Evolutionary conservation across 2,329 filamentous ascomycete species (phyloP).

Genomic region (Gaeumannomyces sp.): DNA sequence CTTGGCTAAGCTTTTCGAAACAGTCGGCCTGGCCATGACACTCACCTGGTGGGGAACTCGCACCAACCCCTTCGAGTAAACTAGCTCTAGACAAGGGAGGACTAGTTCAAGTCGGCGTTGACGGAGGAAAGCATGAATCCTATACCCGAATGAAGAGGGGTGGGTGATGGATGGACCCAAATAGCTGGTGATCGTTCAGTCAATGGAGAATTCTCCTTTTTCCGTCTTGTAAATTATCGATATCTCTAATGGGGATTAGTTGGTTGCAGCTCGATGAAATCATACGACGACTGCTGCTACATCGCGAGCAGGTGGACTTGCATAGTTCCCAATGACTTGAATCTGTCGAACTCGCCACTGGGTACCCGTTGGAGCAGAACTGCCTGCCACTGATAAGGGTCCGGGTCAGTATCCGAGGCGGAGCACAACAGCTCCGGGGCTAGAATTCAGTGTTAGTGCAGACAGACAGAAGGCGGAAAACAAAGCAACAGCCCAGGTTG

Average conservation of each 20-base stretch:
- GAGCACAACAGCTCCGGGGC: background rate
- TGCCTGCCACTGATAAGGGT: background rate
- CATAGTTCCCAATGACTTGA: too few species aligned
- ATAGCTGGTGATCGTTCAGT: background rate
- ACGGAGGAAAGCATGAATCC: background rate
- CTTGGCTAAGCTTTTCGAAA: constrained; percentile 83
- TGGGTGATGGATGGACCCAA: background rate
- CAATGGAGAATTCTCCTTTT: background rate
- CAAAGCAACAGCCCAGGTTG: background rate
- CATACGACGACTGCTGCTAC: background rate
- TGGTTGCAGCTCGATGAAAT: background rate
- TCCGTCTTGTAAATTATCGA: background rate
- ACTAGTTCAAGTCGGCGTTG: background rate
- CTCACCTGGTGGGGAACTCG: constrained; percentile 97
- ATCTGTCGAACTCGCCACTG: background rate
- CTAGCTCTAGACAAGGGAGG: constrained; percentile 11
- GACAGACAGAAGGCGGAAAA: background rate
- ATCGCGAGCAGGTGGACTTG: background rate
- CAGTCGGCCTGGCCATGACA: constrained; percentile 84
- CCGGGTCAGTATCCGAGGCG: too few species aligned
- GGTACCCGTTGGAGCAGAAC: background rate
- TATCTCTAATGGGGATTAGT: background rate
- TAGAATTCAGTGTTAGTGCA: too few species aligned
- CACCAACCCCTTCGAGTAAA: constrained; percentile 84
- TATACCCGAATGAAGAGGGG: background rate